phyloP scores from a whole-genome alignment of 192 early-diverging fungal genomes.

The Mortierella claussenii region DNA sequence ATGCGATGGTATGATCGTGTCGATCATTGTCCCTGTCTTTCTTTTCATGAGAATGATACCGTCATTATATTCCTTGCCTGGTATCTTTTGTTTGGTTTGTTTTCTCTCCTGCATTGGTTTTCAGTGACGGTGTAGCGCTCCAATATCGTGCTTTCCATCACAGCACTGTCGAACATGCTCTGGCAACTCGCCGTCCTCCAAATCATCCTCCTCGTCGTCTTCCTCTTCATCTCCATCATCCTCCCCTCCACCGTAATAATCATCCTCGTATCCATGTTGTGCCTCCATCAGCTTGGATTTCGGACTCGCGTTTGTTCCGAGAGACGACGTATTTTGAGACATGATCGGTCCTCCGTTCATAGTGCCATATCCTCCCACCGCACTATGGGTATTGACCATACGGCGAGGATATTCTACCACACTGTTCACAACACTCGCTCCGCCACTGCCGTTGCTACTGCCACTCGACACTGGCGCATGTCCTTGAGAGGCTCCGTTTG shows the following conservation, averaged over 20 bases:
- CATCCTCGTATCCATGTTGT: constrained; percentile 22
- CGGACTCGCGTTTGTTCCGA: constrained; percentile 23
- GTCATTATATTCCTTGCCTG: no score
- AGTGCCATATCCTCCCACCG: constrained; percentile 38
- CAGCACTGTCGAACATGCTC: constrained; percentile 50
- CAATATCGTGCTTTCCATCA: constrained; percentile 51
- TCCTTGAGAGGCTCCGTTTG: no score
- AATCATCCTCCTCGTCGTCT: constrained; percentile 23
- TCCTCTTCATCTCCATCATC: constrained; percentile 20
- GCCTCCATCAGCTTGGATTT: constrained; percentile 1
- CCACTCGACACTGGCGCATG: neutral
- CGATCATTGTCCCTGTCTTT: no score
- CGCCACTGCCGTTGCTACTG: neutral
- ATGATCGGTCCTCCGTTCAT: constrained; percentile 41
- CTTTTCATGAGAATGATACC: no score
- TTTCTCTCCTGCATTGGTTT: no score
- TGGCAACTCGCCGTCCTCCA: constrained; percentile 40
- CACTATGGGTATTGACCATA: constrained; percentile 5
- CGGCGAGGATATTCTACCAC: constrained; percentile 33
- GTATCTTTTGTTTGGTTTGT: no score
- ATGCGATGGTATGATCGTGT: no score
- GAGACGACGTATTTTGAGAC: constrained; percentile 11
- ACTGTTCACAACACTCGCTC: constrained; percentile 1
- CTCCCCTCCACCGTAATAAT: constrained; percentile 15
- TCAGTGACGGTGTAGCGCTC: no score